Percentiles rank a stretch among this genome's conserved stretches.
These are phyloP conservation scores for Gnaphalium uliginosum DNA, from an alignment of 129 eudicot genomes.

Conservation along the genomic window DNA sequence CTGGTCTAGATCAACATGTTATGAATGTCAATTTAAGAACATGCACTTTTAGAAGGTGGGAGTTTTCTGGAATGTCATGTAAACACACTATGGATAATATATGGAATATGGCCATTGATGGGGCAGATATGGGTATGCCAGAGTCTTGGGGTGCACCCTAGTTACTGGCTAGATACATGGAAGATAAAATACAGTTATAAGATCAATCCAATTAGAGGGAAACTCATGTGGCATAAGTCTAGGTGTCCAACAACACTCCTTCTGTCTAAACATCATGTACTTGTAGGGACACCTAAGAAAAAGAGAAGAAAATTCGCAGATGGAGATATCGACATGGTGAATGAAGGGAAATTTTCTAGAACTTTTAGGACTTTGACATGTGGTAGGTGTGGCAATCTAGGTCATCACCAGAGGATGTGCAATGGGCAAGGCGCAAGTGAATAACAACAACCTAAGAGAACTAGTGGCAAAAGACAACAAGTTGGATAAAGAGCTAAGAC, in stretches of 20 bases:
- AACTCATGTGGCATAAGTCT: not conserved
- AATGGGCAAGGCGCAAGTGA: too few species aligned
- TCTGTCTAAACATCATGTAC: not conserved
- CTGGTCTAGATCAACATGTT: not conserved
- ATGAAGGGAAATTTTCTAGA: not conserved
- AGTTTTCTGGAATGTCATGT: not conserved
- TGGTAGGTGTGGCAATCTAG: not conserved
- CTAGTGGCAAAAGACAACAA: too few species aligned
- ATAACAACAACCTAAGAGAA: too few species aligned
- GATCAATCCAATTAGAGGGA: not conserved
- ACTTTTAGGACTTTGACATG: not conserved
- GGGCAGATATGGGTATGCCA: not conserved
- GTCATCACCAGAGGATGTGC: not conserved
- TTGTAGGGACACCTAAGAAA: not conserved
- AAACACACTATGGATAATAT: not conserved
- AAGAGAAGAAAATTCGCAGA: not conserved
- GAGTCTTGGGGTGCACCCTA: not conserved
- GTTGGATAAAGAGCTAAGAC: too few species aligned
- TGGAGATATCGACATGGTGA: not conserved
- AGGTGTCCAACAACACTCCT: not conserved
- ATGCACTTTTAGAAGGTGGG: not conserved
- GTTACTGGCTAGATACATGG: not conserved
- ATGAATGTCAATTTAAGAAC: not conserved
- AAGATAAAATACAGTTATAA: not conserved
- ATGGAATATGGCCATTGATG: not conserved